A percentile compares a stretch with the other conserved stretches of the same genome.
Evolutionary conservation across 2,329 filamentous ascomycete genomes (phyloP).

Genomic region (Chaetomium strumarium): DNA sequence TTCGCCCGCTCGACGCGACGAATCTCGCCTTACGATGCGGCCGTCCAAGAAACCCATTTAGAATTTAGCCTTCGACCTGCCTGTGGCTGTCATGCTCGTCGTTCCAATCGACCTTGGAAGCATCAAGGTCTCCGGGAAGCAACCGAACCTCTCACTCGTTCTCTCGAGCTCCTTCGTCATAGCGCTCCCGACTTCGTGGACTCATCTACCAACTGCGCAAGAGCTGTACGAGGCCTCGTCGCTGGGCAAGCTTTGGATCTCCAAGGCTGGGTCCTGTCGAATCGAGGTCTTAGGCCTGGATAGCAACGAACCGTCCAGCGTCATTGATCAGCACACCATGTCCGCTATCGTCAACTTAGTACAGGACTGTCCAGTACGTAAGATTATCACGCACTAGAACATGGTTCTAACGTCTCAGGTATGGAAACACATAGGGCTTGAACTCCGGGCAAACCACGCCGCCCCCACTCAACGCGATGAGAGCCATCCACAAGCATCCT

Average conservation of each 20-base stretch:
- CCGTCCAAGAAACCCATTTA: background rate
- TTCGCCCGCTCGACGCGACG: background rate
- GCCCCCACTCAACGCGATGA: background rate
- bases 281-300: conserved; percentile 20
- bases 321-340: conserved; percentile 4
- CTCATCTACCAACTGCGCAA: background rate
- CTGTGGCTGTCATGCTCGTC: conserved; percentile 12
- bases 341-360: conserved; percentile 8
- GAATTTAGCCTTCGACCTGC: background rate
- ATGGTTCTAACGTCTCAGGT: conserved; percentile 14
- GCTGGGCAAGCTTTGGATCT: conserved; percentile 21
- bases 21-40: conserved; percentile 3
- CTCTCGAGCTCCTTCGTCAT: conserved; percentile 18
- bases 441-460: conserved; percentile 18
- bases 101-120: conserved; percentile 18
- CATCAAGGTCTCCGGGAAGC: conserved; percentile 16
- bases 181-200: conserved; percentile 4
- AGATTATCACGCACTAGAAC: background rate
- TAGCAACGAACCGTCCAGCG: conserved; percentile 6
- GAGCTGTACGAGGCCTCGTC: conserved; percentile 13
- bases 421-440: conserved; percentile 22
- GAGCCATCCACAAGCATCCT: conserved; percentile 6
- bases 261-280: conserved; percentile 22
- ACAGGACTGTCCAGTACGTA: conserved; percentile 18
- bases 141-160: conserved; percentile 13